These are phyloP conservation scores for Avicennia marina DNA, from an alignment of 257 asterid species.

Conservation along the genomic window DNA sequence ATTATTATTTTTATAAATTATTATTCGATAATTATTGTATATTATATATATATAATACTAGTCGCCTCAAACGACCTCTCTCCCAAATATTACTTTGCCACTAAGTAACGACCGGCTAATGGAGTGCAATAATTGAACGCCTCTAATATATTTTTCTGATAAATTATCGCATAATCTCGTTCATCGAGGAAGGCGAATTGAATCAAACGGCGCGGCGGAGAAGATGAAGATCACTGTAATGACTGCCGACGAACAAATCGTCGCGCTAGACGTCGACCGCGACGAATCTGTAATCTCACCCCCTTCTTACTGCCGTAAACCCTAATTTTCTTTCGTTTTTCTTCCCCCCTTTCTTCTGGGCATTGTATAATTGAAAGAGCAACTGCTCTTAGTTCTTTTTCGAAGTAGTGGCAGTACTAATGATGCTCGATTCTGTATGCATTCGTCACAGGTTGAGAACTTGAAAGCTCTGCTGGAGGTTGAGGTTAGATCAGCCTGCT, in stretches of 20 bases:
- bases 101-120: too few species aligned
- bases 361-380: not conserved
- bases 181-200: too few species aligned
- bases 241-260: slow-evolving; percentile 91
- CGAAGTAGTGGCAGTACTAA: not conserved
- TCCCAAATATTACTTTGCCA: too few species aligned
- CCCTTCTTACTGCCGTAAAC: not conserved
- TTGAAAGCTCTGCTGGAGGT: slow-evolving; percentile 94
- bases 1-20: too few species aligned
- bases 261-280: slow-evolving; percentile 80
- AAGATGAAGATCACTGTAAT: slow-evolving; percentile 95
- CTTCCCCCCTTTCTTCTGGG: not conserved
- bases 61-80: too few species aligned
- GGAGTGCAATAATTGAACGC: too few species aligned
- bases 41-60: too few species aligned
- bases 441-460: slow-evolving; percentile 75
- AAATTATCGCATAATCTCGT: too few species aligned
- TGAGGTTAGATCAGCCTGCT: slow-evolving; percentile 52
- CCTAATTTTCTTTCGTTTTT: not conserved
- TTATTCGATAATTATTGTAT: too few species aligned
- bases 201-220: too few species aligned
- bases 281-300: slow-evolving; percentile 70
- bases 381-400: not conserved
- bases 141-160: too few species aligned
- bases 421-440: too few species aligned